Evolutionary conservation across 495 filamentous ascomycete genomes (phyloP).

Genomic region (Parachaetomium inaequale): DNA sequence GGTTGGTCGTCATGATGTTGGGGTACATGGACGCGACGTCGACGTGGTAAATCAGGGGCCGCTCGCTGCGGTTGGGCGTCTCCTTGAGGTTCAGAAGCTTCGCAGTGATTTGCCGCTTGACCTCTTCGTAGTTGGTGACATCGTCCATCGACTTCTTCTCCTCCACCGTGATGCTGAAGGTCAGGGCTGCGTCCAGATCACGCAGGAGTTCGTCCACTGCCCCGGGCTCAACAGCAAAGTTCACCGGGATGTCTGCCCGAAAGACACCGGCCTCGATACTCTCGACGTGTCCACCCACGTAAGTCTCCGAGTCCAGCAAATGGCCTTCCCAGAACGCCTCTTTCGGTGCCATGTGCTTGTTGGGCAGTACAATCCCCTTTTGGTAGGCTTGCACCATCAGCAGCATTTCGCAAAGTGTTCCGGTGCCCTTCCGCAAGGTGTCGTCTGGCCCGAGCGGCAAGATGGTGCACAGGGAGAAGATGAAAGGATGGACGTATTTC

Average conservation of each 20-base stretch:
- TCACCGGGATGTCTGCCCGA: slow-evolving; percentile 87
- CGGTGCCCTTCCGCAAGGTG: slow-evolving; percentile 89
- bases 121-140: slow-evolving; percentile 86
- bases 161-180: slow-evolving; percentile 89
- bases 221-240: slow-evolving; percentile 80
- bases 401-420: slow-evolving; percentile 97
- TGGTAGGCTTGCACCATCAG: slow-evolving; percentile 98
- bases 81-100: slow-evolving; percentile 69
- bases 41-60: slow-evolving; percentile 93
- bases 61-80: slow-evolving; percentile 75
- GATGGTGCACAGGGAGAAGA: slow-evolving; percentile 97
- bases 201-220: slow-evolving; percentile 84
- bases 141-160: slow-evolving; percentile 93
- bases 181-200: slow-evolving; percentile 86
- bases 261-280: slow-evolving; percentile 99
- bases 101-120: slow-evolving; percentile 77
- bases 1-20: slow-evolving; percentile 99
- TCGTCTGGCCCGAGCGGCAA: slow-evolving; percentile 91
- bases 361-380: slow-evolving; percentile 86
- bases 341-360: slow-evolving; percentile 88
- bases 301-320: slow-evolving; percentile 92
- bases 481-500: slow-evolving; percentile 99
- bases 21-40: slow-evolving; percentile 99
- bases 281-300: slow-evolving; percentile 97
- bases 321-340: slow-evolving; percentile 98